Conservation (phyloP, 1,139 yeast species). For the Nakaseomyces kungkrabaensis region DNA sequence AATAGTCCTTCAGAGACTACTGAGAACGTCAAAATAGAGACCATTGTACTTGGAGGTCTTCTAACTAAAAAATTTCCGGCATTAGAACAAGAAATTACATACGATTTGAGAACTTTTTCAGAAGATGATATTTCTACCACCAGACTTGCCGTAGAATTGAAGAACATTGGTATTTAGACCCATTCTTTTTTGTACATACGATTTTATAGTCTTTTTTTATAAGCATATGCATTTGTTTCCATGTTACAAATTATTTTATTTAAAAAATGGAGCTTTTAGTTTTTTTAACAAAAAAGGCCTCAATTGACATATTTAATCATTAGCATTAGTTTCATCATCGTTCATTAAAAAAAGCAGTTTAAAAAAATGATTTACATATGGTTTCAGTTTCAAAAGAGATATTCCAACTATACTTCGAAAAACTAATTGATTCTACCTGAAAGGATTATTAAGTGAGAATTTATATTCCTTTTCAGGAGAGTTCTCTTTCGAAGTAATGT, state of each 20-base stretch:
- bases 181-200: neutral
- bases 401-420: neutral
- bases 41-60: conserved; percentile 32
- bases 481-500: neutral
- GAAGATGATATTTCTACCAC: conserved; percentile 28
- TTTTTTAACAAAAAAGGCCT: too few relatives aligned
- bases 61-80: conserved; percentile 16
- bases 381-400: neutral
- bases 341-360: neutral
- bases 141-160: conserved; percentile 33
- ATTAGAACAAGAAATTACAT: conserved; percentile 13
- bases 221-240: neutral
- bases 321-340: neutral
- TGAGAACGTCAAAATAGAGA: conserved; percentile 54
- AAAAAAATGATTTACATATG: neutral
- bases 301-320: too few relatives aligned
- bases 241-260: too few relatives aligned
- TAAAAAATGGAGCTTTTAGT: too few relatives aligned
- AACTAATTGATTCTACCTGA: neutral
- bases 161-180: conserved; percentile 17
- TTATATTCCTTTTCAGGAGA: neutral
- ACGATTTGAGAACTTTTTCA: conserved; percentile 29
- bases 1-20: conserved; percentile 41
- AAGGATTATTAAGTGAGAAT: neutral
- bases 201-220: neutral